phyloP scores from a whole-genome alignment of 805 yeast species.

The Candida dendrica region DNA sequence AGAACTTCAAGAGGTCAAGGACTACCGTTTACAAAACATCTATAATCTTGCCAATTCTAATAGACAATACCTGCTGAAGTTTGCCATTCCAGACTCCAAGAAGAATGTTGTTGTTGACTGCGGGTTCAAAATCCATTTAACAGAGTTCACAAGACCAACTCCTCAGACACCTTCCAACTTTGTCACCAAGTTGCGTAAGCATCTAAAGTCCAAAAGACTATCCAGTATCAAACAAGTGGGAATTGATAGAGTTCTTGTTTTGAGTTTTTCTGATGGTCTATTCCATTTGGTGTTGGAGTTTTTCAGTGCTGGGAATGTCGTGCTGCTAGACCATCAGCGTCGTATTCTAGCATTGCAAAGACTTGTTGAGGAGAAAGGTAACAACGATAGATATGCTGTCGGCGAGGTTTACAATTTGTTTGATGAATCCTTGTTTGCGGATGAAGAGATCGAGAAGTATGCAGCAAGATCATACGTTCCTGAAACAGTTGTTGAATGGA shows the following conservation, averaged over 20 bases:
- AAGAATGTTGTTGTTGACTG: constrained; percentile 72
- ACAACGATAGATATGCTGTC: constrained; percentile 59
- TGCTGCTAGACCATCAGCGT: constrained; percentile 62
- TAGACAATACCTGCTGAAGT: constrained; percentile 72
- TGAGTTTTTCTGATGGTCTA: constrained; percentile 79
- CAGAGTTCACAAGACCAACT: constrained; percentile 75
- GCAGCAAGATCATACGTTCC: constrained; percentile 3
- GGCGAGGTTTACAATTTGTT: constrained; percentile 66
- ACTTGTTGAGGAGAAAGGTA: constrained; percentile 66
- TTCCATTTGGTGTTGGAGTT: constrained; percentile 79
- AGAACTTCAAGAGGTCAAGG: constrained; percentile 55
- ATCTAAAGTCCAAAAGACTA: constrained; percentile 71
- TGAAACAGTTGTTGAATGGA: constrained; percentile 20
- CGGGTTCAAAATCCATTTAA: constrained; percentile 73
- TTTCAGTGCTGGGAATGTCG: constrained; percentile 90
- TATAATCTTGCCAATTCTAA: constrained; percentile 70
- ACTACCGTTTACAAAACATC: constrained; percentile 74
- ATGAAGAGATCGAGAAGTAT: constrained; percentile 6
- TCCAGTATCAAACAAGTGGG: constrained; percentile 68
- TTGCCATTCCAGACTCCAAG: constrained; percentile 78
- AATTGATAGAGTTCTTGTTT: constrained; percentile 74
- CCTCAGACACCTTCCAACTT: constrained; percentile 81
- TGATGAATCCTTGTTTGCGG: constrained; percentile 40
- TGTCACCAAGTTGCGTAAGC: constrained; percentile 80
- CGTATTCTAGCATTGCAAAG: constrained; percentile 72